These are phyloP conservation scores for Neurospora sp. DNA, from an alignment of 495 filamentous ascomycete genomes.

Conservation along the genomic window DNA sequence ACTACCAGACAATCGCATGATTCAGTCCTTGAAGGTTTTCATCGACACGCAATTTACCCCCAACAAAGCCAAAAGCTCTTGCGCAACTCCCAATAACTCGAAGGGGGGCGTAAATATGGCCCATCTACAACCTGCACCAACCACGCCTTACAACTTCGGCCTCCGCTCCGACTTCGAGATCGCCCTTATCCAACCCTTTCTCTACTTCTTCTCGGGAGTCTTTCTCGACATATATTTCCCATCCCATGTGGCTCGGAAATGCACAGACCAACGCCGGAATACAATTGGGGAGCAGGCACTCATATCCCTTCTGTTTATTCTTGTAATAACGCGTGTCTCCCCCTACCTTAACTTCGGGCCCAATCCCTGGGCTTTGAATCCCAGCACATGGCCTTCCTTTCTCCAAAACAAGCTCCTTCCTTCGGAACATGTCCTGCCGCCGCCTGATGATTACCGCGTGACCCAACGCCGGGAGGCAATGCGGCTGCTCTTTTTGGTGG, in stretches of 20 bases:
- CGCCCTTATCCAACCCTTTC: neutral
- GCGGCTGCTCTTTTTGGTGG: neutral
- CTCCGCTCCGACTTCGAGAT: neutral
- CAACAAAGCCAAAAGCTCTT: neutral
- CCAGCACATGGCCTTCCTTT: neutral
- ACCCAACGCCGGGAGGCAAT: neutral
- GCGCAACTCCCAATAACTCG: neutral
- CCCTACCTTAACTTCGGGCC: rapidly evolving
- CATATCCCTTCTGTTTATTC: neutral
- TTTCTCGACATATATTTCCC: neutral
- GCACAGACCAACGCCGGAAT: rapidly evolving
- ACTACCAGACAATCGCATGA: neutral
- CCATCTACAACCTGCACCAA: neutral
- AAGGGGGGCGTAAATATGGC: neutral
- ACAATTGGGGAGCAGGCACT: neutral
- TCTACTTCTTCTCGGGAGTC: neutral
- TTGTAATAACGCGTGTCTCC: neutral
- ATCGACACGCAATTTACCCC: neutral
- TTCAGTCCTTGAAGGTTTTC: neutral
- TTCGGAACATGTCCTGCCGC: neutral
- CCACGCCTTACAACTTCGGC: neutral
- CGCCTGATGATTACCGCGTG: neutral
- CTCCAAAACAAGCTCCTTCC: neutral
- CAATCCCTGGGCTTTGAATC: neutral
- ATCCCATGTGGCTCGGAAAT: neutral